A percentile compares a stretch with the other conserved stretches of the same genome.
phyloP scores from a whole-genome alignment of 164 flowering plant species.

The Akebia trifoliata region DNA sequence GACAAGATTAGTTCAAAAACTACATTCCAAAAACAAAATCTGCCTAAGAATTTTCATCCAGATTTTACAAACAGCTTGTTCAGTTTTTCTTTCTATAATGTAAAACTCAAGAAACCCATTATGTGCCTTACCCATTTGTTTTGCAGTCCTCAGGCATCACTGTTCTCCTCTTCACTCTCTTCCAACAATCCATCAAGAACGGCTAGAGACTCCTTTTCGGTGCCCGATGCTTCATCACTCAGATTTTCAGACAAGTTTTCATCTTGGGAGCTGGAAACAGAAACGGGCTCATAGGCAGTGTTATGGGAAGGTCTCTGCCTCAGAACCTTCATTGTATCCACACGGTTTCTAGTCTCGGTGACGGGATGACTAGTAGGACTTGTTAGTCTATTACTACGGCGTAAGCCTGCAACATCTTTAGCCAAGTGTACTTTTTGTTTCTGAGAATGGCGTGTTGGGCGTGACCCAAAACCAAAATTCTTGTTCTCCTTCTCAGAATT shows the following conservation, averaged over 20 bases:
- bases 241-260: conserved; percentile 11
- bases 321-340: conserved; percentile 23
- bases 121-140: background rate
- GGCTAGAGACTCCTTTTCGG: background rate
- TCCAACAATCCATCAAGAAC: conserved; percentile 2
- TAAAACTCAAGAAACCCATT: conserved; percentile 3
- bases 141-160: background rate
- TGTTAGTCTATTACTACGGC: conserved; percentile 33
- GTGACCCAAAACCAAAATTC: background rate
- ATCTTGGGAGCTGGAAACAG: conserved; percentile 36
- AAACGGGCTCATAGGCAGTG: conserved; percentile 12
- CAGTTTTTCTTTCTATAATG: conserved; percentile 8
- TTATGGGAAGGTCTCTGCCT: conserved; percentile 37
- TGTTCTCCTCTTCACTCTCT: conserved; percentile 5
- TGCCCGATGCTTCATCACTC: background rate
- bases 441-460: background rate
- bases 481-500: conserved; percentile 21
- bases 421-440: conserved; percentile 6
- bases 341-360: conserved; percentile 8
- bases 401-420: conserved; percentile 20
- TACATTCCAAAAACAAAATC: no score
- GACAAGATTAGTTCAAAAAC: no score
- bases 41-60: no score
- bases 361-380: conserved; percentile 12
- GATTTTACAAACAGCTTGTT: no score